Evolutionary conservation across 2,329 filamentous ascomycete species (phyloP), one percentile per base, ranked within the genome.

Genomic region (Talaromyces sp.): DNA sequence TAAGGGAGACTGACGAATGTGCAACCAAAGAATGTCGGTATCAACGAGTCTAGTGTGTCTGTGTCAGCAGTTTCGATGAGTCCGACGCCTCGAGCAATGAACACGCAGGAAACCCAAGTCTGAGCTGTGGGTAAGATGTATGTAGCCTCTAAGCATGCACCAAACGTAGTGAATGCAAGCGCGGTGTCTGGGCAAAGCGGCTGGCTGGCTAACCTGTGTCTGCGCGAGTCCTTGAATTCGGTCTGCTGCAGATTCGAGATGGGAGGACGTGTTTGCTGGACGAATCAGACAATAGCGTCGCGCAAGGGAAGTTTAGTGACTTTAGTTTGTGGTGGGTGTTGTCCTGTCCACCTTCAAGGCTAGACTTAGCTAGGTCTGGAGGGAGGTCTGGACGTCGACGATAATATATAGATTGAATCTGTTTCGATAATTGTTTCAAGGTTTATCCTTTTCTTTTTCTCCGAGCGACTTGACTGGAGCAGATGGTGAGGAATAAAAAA

Each of bases 181-280:
- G 45, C 45, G 59, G 47, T 61, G 59, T 50, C 59, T 61, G 59
- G 35, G 45, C 31, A 16, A 45, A 59, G 37, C 56, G 56, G 24
- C 39, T 59, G 56, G 37, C 35, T 41, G 56, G 52, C 33, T 52
- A 52, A 52, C 27, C 49, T 52, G 49, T 52, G 33, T 39, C 33
- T 58, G 56, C 37, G 43, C 56, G 22, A 24, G 56, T 16, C 37
- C 56, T 58, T 37, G 22, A 39, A 58, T 60, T 47, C 41, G 57
- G 57, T 14, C 57, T 60, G 57, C 24, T 60, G 57, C 57, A 60
- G 57, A 41, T 24, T 56, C 47, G n/a, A 50, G 52, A 22, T 56
- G 50, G 31, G 27, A 33, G 24, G 31, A 35, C 22, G 8, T 37
- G 9, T 50, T 37, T 61, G 59, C 45, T 61, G 59, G 59, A 61